These are phyloP conservation scores for Gossypium aridum DNA, from an alignment of 441 rosid species.

Conservation along the genomic window DNA sequence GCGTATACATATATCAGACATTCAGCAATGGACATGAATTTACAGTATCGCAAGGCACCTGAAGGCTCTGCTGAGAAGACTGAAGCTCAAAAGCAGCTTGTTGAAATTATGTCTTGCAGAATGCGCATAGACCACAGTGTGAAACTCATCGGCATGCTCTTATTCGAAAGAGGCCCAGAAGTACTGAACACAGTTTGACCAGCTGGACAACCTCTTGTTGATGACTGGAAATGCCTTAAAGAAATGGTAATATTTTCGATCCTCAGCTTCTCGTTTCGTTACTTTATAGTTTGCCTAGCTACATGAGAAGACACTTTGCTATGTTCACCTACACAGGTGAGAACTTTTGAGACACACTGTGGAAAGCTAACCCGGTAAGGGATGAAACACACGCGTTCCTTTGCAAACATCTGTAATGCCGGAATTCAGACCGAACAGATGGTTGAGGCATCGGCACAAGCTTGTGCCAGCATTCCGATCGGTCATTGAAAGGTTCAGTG, in stretches of 20 bases:
- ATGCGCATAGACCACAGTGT: conserved; percentile 74
- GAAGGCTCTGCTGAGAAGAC: conserved; percentile 69
- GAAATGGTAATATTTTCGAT: conserved; percentile 37
- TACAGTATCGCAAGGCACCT: conserved; percentile 78
- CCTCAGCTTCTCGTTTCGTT: background rate
- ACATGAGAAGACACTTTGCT: background rate
- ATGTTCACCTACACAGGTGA: conserved; percentile 41
- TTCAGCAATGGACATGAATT: background rate
- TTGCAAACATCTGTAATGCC: conserved; percentile 85
- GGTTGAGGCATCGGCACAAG: conserved; percentile 79
- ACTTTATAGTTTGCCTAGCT: background rate
- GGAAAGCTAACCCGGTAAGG: conserved; percentile 89
- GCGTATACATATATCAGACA: background rate
- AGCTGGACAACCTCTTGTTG: conserved; percentile 76
- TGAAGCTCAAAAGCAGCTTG: conserved; percentile 71
- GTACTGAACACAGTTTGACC: conserved; percentile 49
- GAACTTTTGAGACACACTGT: conserved; percentile 70
- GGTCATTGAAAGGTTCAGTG: conserved; percentile 71
- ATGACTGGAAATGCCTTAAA: conserved; percentile 91
- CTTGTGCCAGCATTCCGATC: conserved; percentile 53
- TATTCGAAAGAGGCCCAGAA: conserved; percentile 52
- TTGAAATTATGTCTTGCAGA: conserved; percentile 87
- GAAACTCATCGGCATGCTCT: conserved; percentile 64
- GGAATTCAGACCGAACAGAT: conserved; percentile 53
- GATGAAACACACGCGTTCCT: conserved; percentile 91